Conservation (phyloP, 257 asterid genomes). For the Ocimum tenuiflorum region DNA sequence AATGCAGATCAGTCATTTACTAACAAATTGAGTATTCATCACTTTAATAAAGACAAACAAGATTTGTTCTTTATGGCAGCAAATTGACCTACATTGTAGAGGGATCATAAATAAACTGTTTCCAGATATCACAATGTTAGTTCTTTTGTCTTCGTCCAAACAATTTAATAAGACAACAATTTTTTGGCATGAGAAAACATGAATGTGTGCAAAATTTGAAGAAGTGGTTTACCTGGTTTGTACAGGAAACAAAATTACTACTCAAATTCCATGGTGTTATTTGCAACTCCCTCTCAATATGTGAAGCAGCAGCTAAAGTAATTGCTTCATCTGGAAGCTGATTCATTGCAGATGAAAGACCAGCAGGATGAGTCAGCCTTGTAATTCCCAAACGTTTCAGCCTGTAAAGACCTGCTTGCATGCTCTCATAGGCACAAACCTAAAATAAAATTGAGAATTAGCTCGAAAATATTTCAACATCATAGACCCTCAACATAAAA, state of each 20-base stretch:
- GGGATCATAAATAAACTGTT: background rate
- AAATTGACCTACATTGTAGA: background rate
- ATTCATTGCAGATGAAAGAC: slow-evolving; percentile 95
- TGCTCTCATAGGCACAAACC: slow-evolving; percentile 99
- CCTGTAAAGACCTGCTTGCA: slow-evolving; percentile 94
- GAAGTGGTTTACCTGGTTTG: slow-evolving; percentile 62
- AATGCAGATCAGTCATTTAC: slow-evolving; percentile 13
- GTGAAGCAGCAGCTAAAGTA: slow-evolving; percentile 97
- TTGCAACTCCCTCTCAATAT: slow-evolving; percentile 97
- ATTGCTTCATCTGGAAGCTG: slow-evolving; percentile 99
- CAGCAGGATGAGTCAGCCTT: slow-evolving; percentile 63
- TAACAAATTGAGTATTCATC: background rate
- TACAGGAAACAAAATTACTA: slow-evolving; percentile 86
- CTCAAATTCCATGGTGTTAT: slow-evolving; percentile 99
- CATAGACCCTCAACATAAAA: background rate
- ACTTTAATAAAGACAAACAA: background rate
- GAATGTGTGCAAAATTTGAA: background rate
- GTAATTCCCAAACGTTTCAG: slow-evolving; percentile 89
- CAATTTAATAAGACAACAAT: background rate
- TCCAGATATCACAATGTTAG: background rate
- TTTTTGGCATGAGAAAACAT: background rate
- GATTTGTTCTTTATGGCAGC: background rate
- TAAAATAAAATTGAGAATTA: slow-evolving; percentile 20
- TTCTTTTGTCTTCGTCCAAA: background rate
- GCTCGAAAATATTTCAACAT: background rate